phyloP scores from a whole-genome alignment of 805 yeast genomes.

The Pichia cephalocereana region DNA sequence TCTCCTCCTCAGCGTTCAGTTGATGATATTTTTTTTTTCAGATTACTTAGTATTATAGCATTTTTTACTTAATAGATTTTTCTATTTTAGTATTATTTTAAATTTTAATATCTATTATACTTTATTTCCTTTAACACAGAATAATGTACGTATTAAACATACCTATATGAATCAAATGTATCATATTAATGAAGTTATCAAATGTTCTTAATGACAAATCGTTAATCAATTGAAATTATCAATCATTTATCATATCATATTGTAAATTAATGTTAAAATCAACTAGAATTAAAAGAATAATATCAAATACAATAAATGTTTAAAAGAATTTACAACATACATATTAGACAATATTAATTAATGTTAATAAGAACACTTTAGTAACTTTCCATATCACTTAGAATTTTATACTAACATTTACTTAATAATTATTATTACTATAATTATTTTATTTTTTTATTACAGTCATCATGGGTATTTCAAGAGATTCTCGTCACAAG shows the following conservation, averaged over 20 bases:
- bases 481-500: constrained; percentile 99
- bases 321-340: too few species aligned
- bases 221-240: too few species aligned
- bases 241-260: too few species aligned
- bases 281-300: too few species aligned
- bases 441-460: constrained; percentile 3
- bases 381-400: too few species aligned
- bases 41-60: background rate
- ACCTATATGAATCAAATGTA: background rate
- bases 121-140: constrained; percentile 12
- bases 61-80: background rate
- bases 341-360: too few species aligned
- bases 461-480: constrained; percentile 84
- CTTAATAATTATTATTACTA: background rate
- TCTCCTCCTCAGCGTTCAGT: constrained; percentile 30
- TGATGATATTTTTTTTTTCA: constrained; percentile 7
- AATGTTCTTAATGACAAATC: too few species aligned
- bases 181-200: too few species aligned
- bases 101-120: background rate
- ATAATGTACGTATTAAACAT: constrained; percentile 15
- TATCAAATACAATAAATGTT: too few species aligned
- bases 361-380: too few species aligned
- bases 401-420: constrained; percentile 1
- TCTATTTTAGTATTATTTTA: background rate
- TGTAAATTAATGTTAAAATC: too few species aligned